phyloP scores from a whole-genome alignment of 192 early-diverging fungal species.

The Podila clonocystis region DNA sequence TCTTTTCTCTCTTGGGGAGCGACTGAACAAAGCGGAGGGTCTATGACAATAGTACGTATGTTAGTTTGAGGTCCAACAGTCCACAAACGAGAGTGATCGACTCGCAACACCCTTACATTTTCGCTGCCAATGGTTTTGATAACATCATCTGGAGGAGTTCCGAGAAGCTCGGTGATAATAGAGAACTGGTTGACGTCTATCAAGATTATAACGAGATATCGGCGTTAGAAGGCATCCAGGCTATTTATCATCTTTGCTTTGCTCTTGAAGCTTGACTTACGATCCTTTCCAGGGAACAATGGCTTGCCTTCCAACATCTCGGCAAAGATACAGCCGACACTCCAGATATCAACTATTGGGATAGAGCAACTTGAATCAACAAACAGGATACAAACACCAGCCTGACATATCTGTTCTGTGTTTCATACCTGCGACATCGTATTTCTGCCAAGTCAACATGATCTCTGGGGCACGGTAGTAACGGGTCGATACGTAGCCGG shows the following conservation, averaged over 20 bases:
- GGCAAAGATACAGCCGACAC: conserved; percentile 93
- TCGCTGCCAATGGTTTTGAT: conserved; percentile 52
- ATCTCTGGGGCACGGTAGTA: conserved; percentile 99
- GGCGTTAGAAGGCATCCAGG: neutral
- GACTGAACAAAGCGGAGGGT: conserved; percentile 83
- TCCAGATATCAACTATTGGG: conserved; percentile 89
- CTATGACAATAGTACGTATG: neutral
- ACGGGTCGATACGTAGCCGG: conserved; percentile 96
- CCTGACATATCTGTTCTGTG: neutral
- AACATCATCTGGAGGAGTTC: conserved; percentile 89
- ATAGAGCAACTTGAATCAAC: neutral
- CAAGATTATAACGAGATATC: neutral
- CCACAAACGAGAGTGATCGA: neutral
- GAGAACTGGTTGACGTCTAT: conserved; percentile 69
- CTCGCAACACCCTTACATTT: neutral
- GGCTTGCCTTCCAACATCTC: conserved; percentile 98
- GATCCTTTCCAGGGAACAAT: conserved; percentile 95
- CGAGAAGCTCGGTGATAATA: conserved; percentile 79
- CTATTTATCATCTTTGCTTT: neutral
- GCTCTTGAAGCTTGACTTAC: conserved; percentile 56
- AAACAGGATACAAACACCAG: conserved; percentile 1
- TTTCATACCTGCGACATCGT: conserved; percentile 82
- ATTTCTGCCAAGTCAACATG: conserved; percentile 98
- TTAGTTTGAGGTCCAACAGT: too few relatives aligned
- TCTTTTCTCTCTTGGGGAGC: conserved; percentile 79